phyloP scores from a whole-genome alignment of 2,329 filamentous ascomycete species.

The Penicillium sp. region DNA sequence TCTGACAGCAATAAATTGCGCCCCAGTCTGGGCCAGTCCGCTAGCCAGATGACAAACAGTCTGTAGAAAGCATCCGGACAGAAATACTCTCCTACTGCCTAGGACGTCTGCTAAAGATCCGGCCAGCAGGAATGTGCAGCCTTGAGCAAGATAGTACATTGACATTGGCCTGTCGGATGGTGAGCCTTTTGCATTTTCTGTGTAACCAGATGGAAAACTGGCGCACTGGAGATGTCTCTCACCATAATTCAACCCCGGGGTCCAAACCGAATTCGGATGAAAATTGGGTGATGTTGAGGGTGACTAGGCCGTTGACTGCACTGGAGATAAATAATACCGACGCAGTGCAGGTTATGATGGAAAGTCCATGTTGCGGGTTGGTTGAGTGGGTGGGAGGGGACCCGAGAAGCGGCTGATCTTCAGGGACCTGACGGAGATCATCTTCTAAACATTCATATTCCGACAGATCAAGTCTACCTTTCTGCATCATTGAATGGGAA shows the following conservation, averaged over 20 bases:
- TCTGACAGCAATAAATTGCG: conserved; percentile 5
- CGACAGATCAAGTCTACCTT: background rate
- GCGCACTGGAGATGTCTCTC: background rate
- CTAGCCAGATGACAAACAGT: background rate
- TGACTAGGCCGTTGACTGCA: background rate
- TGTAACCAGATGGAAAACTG: background rate
- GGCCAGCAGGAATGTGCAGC: conserved; percentile 9
- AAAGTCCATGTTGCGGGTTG: background rate
- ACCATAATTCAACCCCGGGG: conserved; percentile 5
- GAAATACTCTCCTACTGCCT: conserved; percentile 6
- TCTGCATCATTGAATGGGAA: background rate
- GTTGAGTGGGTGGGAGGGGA: background rate
- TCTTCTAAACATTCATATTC: background rate
- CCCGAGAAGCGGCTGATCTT: conserved; percentile 5
- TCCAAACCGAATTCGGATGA: background rate
- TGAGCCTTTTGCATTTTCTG: background rate
- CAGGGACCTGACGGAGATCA: background rate
- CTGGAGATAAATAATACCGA: background rate
- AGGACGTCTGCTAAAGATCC: conserved; percentile 7
- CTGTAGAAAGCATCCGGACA: conserved; percentile 5
- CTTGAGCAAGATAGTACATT: conserved; percentile 4
- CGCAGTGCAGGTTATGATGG: conserved; percentile 1
- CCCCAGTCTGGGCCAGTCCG: background rate
- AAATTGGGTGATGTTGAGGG: background rate
- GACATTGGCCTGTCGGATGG: conserved; percentile 1